phyloP scores from a whole-genome alignment of 495 filamentous ascomycete genomes.

The Hypoxylon subgilvum region DNA sequence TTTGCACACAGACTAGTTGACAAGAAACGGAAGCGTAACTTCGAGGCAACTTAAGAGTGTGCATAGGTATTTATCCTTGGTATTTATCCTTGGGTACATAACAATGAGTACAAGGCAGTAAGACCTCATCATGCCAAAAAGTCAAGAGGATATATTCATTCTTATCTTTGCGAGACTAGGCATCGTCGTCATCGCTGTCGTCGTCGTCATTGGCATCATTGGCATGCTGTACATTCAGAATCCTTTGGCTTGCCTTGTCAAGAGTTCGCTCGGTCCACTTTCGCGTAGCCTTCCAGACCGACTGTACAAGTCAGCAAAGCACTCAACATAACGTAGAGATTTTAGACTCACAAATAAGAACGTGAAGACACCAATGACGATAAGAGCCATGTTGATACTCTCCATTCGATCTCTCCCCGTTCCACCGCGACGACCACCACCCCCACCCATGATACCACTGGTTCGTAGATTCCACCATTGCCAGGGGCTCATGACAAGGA shows the following conservation, averaged over 20 bases:
- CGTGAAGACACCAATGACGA: conserved; percentile 78
- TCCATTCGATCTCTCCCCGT: conserved; percentile 76
- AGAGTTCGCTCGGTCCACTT: conserved; percentile 71
- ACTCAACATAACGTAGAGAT: neutral
- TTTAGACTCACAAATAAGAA: conserved; percentile 76
- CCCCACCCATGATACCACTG: conserved; percentile 46
- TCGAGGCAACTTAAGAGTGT: conserved; percentile 95
- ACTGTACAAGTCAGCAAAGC: conserved; percentile 55
- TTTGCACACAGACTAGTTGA: conserved; percentile 96
- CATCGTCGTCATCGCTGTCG: conserved; percentile 51
- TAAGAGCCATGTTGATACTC: conserved; percentile 74
- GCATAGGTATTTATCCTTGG: conserved; percentile 48
- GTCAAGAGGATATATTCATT: neutral
- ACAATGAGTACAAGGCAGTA: conserved; percentile 4
- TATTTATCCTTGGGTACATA: neutral
- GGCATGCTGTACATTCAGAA: conserved; percentile 82
- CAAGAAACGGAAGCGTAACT: conserved; percentile 73
- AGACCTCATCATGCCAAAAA: neutral
- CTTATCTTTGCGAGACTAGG: conserved; percentile 9
- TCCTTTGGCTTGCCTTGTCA: conserved; percentile 75
- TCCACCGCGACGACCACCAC: conserved; percentile 57
- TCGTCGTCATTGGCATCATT: conserved; percentile 75
- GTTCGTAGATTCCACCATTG: conserved; percentile 74
- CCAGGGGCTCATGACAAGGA: conserved; percentile 75
- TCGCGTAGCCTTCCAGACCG: conserved; percentile 79